Conservation (phyloP, 2,329 filamentous ascomycete species). For the Penicillium sp. region DNA sequence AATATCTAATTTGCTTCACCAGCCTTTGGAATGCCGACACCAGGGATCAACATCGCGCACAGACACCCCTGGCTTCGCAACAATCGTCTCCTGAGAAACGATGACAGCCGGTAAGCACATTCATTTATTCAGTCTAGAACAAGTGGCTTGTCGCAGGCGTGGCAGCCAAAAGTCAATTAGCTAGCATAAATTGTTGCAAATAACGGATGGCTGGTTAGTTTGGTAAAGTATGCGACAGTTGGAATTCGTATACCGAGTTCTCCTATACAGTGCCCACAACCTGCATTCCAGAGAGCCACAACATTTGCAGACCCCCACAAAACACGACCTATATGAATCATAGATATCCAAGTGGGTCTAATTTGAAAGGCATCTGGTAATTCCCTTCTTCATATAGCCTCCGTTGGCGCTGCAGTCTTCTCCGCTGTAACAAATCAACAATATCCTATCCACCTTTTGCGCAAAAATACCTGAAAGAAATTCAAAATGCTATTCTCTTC, state of each 20-base stretch:
- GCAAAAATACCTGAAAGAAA: background rate
- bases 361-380: slow-evolving; percentile 2
- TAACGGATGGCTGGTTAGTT: background rate
- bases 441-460: background rate
- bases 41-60: slow-evolving; percentile 4
- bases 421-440: background rate
- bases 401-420: background rate
- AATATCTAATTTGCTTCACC: background rate
- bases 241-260: slow-evolving; percentile 4
- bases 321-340: slow-evolving; percentile 10
- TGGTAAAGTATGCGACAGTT: slow-evolving; percentile 1
- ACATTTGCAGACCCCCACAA: background rate
- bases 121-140: background rate
- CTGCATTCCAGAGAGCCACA: slow-evolving; percentile 17
- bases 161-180: background rate
- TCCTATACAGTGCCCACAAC: background rate
- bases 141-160: background rate
- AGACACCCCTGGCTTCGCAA: slow-evolving; percentile 16
- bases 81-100: background rate
- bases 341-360: background rate
- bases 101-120: background rate
- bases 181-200: background rate
- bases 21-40: slow-evolving; percentile 17
- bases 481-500: slow-evolving; percentile 6
- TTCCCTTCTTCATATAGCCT: background rate